phyloP scores from a whole-genome alignment of 2,329 filamentous ascomycete genomes.

The Penicillium hordei region DNA sequence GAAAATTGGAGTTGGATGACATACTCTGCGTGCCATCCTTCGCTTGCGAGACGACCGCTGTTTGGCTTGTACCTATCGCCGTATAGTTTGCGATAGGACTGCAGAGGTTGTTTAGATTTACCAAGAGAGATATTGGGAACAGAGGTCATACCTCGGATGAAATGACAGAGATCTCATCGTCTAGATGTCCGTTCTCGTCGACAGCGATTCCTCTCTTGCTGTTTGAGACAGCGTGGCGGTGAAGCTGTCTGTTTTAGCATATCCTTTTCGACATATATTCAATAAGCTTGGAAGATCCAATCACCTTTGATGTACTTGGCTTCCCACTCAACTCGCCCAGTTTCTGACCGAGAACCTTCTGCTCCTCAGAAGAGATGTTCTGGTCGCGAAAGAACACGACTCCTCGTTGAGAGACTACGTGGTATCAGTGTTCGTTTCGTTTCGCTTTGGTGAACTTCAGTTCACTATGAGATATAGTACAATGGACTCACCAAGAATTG shows the following conservation, averaged over 20 bases:
- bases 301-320: neutral
- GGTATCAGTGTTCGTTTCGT: neutral
- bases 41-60: neutral
- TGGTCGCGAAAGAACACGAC: neutral
- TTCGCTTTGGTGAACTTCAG: neutral
- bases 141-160: neutral
- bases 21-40: neutral
- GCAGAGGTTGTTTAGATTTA: no score
- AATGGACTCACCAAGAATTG: neutral
- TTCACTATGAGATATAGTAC: neutral
- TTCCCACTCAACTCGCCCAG: neutral
- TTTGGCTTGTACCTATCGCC: neutral
- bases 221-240: neutral
- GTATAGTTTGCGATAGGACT: neutral
- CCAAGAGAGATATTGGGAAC: no score
- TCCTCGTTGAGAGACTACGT: neutral
- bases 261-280: neutral
- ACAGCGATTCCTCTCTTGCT: neutral
- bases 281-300: neutral
- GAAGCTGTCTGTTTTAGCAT: neutral
- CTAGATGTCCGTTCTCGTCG: neutral
- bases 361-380: neutral
- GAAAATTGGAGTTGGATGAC: neutral
- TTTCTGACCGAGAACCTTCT: neutral
- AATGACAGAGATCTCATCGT: neutral